phyloP scores from a whole-genome alignment of 2,329 filamentous ascomycete genomes.

The Curvularia sp. region DNA sequence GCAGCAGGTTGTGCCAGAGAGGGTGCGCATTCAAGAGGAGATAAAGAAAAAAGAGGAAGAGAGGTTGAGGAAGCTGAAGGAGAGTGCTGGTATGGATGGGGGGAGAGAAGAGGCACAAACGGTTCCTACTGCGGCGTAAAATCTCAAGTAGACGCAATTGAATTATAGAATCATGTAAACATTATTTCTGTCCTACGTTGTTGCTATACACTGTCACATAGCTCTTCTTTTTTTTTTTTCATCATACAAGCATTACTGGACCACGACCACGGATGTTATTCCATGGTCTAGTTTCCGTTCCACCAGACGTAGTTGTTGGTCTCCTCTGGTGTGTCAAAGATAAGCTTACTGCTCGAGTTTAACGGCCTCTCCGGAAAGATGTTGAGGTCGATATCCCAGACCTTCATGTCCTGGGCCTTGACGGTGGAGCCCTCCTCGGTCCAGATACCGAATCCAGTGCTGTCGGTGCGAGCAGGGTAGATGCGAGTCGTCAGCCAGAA shows the following conservation, averaged over 20 bases:
- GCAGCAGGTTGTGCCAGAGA: constrained; percentile 60
- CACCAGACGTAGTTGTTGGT: constrained; percentile 58
- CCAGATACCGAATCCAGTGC: constrained; percentile 54
- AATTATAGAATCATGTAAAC: not conserved
- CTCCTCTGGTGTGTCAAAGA: constrained; percentile 54
- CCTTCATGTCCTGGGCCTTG: constrained; percentile 45
- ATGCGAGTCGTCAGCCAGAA: constrained; percentile 54
- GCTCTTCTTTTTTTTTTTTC: not conserved
- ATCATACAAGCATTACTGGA: not conserved
- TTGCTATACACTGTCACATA: not conserved
- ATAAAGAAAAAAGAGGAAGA: constrained; percentile 60
- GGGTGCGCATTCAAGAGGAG: constrained; percentile 57
- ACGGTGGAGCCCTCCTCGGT: constrained; percentile 49
- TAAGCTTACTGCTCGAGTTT: constrained; percentile 52
- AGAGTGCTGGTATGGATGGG: constrained; percentile 21
- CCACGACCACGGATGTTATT: not conserved
- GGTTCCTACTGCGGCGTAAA: constrained; percentile 11
- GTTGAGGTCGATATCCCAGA: constrained; percentile 52
- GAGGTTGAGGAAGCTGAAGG: constrained; percentile 51
- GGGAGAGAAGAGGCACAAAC: constrained; percentile 1
- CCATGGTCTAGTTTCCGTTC: constrained; percentile 48
- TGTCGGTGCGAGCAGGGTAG: constrained; percentile 56
- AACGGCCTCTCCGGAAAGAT: constrained; percentile 53
- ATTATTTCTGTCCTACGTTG: not conserved
- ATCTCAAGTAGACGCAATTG: not conserved